Conservation (phyloP, 192 early-diverging fungal species). For the Geranomyces variabilis region DNA sequence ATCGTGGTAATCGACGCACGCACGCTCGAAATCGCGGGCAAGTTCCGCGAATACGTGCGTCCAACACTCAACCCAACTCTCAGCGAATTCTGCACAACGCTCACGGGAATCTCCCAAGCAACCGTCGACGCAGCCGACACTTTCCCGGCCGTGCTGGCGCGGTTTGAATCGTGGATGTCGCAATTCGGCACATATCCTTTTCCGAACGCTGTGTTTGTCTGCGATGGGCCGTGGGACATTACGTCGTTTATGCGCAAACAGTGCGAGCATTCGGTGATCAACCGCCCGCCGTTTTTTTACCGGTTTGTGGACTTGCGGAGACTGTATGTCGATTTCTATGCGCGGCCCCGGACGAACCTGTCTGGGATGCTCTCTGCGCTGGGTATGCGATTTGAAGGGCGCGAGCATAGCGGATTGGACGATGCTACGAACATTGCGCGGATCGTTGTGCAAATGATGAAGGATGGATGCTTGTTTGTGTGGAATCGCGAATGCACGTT, state of each 20-base stretch:
- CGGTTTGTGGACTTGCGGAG: constrained; percentile 69
- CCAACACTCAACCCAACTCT: constrained; percentile 70
- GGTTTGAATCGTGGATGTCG: constrained; percentile 55
- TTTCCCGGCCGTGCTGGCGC: constrained; percentile 54
- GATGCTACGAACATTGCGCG: constrained; percentile 78
- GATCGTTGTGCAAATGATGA: constrained; percentile 65
- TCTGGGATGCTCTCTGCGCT: constrained; percentile 65
- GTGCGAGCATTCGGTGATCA: constrained; percentile 53
- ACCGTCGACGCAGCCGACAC: constrained; percentile 51
- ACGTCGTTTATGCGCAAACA: constrained; percentile 83
- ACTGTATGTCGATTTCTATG: constrained; percentile 60
- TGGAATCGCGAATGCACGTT: constrained; percentile 28
- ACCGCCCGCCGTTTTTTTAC: constrained; percentile 64
- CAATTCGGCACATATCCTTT: constrained; percentile 45
- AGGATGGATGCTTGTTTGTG: constrained; percentile 43
- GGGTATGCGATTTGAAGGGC: constrained; percentile 69
- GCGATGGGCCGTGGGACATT: constrained; percentile 79
- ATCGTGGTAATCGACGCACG: constrained; percentile 68
- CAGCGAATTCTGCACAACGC: constrained; percentile 70
- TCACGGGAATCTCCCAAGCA: constrained; percentile 84
- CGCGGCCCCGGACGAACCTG: constrained; percentile 56
- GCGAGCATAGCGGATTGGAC: constrained; percentile 80
- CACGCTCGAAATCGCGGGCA: constrained; percentile 65
- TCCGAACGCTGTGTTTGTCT: constrained; percentile 46
- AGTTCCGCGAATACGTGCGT: constrained; percentile 75